A percentile compares a stretch with the other conserved stretches of the same genome.
Evolutionary conservation across 345 rosid species (phyloP).

Genomic region (Passiflora organensis): DNA sequence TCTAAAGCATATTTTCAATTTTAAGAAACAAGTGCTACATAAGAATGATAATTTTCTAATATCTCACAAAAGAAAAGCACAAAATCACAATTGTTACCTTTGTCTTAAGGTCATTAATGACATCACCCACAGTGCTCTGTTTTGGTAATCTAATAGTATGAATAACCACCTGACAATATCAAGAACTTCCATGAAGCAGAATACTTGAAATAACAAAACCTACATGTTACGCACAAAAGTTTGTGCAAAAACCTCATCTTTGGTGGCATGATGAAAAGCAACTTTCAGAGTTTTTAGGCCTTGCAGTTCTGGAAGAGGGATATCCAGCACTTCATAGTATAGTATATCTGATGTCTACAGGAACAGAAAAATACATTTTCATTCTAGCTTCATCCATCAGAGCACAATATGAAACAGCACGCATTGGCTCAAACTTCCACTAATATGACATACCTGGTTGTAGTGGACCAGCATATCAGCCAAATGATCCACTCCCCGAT

Average conservation of each 20-base stretch:
- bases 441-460: conserved; percentile 60
- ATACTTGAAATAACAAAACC: conserved; percentile 3
- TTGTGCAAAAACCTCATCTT: conserved; percentile 16
- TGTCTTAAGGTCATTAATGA: conserved; percentile 27
- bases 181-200: conserved; percentile 10
- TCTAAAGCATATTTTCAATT: neutral
- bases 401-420: conserved; percentile 6
- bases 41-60: neutral
- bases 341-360: conserved; percentile 77
- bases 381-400: conserved; percentile 4
- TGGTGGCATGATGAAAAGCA: conserved; percentile 20
- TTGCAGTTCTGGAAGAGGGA: conserved; percentile 94
- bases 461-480: conserved; percentile 89
- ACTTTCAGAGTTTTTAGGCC: conserved; percentile 57
- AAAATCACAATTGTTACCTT: conserved; percentile 20
- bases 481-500: conserved; percentile 82
- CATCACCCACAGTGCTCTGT: conserved; percentile 36
- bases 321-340: conserved; percentile 91
- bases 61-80: neutral
- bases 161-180: conserved; percentile 36
- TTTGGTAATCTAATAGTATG: conserved; percentile 34
- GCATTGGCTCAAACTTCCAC: neutral
- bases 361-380: conserved; percentile 1
- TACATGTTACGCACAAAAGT: neutral
- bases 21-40: neutral